phyloP scores from a whole-genome alignment of 2,329 filamentous ascomycete species.

The Onygenales sp. region DNA sequence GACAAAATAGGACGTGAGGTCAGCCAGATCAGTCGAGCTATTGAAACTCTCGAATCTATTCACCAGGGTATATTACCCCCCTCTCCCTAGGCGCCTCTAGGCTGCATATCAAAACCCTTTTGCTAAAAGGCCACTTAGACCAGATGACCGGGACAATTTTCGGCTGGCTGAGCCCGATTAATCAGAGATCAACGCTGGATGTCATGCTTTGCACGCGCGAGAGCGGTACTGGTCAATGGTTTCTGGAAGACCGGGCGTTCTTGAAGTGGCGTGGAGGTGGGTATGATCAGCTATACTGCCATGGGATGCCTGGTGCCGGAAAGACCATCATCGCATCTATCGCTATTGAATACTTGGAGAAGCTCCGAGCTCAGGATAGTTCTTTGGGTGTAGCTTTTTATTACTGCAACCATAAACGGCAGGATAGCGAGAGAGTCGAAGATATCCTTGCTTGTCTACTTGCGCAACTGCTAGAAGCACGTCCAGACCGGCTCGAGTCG shows the following conservation, averaged over 20 bases:
- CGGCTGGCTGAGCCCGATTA: too few species aligned
- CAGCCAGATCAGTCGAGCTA: too few species aligned
- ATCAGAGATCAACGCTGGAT: not conserved
- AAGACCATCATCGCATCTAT: slow-evolving; percentile 40
- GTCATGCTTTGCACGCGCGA: not conserved
- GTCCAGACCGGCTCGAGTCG: not conserved
- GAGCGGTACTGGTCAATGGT: not conserved
- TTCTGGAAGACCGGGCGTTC: not conserved
- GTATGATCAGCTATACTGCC: slow-evolving; percentile 32
- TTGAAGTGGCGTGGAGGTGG: not conserved
- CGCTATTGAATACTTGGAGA: slow-evolving; percentile 31
- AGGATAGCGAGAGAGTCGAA: slow-evolving; percentile 29
- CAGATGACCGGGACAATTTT: too few species aligned
- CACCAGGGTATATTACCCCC: too few species aligned
- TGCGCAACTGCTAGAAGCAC: slow-evolving; percentile 9
- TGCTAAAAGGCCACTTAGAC: too few species aligned
- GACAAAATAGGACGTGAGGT: too few species aligned
- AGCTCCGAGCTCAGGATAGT: slow-evolving; percentile 9
- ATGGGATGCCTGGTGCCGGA: slow-evolving; percentile 40
- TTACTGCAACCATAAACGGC: slow-evolving; percentile 34
- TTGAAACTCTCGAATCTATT: too few species aligned
- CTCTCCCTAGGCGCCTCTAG: too few species aligned
- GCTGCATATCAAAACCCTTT: too few species aligned
- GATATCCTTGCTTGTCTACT: slow-evolving; percentile 20
- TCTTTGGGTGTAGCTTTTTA: slow-evolving; percentile 32